phyloP scores from a whole-genome alignment of 139 green algal genomes.

The Desmodesmus armatus region DNA sequence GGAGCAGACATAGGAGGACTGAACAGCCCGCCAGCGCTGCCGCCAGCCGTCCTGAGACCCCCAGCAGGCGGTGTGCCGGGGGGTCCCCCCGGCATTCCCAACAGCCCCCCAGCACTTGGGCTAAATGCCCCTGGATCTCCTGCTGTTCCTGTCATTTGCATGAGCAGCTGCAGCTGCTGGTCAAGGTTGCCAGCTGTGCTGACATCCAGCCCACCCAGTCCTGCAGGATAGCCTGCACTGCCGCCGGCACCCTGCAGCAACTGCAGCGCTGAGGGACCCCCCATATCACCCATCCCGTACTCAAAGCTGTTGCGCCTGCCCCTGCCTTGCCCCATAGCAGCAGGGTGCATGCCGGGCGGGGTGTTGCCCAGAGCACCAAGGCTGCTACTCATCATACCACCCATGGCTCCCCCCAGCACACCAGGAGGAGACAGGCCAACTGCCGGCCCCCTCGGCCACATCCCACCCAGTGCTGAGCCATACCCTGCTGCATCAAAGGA shows the following conservation, averaged over 20 bases:
- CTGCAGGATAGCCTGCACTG: not conserved
- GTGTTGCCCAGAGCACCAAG: not conserved
- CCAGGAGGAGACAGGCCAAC: no score
- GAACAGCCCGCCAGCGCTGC: not conserved
- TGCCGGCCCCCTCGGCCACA: no score
- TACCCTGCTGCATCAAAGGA: conserved; percentile 28
- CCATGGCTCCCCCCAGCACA: no score
- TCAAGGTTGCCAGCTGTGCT: not conserved
- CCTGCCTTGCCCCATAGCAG: not conserved
- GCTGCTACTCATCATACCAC: not conserved
- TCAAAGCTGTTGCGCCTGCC: not conserved
- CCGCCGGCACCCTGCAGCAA: conserved; percentile 27
- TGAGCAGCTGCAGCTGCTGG: not conserved
- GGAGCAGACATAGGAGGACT: not conserved
- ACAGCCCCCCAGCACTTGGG: not conserved
- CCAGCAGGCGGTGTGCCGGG: not conserved
- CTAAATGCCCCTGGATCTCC: not conserved
- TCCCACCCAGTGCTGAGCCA: not conserved
- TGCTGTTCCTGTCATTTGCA: not conserved
- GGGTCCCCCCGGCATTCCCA: not conserved
- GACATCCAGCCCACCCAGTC: not conserved
- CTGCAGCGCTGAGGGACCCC: not conserved
- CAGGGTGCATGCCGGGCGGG: not conserved
- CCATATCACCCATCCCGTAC: no score
- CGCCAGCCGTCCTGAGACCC: not conserved